Conservation (phyloP, 169 alveolate genomes). For the Plasmodium knowlesi region DNA sequence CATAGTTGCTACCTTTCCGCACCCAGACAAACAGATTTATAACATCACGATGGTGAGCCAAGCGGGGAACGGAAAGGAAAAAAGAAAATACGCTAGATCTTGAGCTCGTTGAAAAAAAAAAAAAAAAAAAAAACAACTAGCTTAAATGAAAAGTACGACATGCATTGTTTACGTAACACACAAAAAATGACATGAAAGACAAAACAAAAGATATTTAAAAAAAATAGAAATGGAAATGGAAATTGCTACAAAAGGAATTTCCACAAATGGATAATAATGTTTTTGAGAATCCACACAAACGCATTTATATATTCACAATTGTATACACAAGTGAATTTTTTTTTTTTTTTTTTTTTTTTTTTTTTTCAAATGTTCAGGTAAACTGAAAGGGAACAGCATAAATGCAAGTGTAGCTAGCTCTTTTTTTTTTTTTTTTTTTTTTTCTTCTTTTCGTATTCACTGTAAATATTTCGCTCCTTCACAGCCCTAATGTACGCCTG, state of each 20-base stretch:
- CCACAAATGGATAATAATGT: background rate
- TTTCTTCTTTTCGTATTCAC: slow-evolving; percentile 49
- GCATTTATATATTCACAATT: background rate
- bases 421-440: slow-evolving; percentile 30
- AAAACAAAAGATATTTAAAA: background rate
- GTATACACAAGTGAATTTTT: background rate
- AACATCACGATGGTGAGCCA: background rate
- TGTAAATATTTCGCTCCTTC: slow-evolving; percentile 27
- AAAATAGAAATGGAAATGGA: background rate
- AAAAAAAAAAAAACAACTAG: background rate
- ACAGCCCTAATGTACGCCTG: slow-evolving; percentile 71
- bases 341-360: no score
- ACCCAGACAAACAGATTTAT: background rate
- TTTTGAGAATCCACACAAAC: background rate
- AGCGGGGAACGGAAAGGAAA: background rate
- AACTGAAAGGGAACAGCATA: no score
- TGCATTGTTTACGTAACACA: background rate
- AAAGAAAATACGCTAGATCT: background rate
- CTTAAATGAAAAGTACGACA: background rate
- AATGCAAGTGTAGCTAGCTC: background rate
- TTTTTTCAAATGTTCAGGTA: background rate
- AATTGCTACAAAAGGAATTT: background rate
- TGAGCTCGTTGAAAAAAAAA: background rate
- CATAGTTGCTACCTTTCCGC: background rate
- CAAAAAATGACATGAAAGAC: background rate